Evolutionary conservation across 441 rosid genomes (phyloP).

Genomic region (Euphorbia neoarborescens): DNA sequence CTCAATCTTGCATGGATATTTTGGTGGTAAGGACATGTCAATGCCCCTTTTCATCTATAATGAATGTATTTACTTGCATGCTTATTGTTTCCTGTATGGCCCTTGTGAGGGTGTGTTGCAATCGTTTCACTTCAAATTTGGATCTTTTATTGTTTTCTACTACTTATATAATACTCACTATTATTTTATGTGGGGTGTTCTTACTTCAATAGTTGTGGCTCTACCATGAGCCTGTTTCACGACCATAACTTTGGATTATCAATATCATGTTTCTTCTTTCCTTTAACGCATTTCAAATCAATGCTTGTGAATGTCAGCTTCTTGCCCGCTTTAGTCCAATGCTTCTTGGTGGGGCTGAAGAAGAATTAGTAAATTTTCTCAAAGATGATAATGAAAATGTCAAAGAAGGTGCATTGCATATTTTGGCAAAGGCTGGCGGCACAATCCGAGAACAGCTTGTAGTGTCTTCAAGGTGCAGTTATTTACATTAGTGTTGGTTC

Average conservation of each 20-base stretch:
- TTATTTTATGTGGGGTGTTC: background rate
- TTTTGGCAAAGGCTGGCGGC: slow-evolving; percentile 96
- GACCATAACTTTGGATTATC: background rate
- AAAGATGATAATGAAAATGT: slow-evolving; percentile 81
- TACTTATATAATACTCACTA: background rate
- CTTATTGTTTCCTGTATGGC: background rate
- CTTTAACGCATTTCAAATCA: slow-evolving; percentile 1
- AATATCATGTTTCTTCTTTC: background rate
- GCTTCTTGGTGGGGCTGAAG: slow-evolving; percentile 75
- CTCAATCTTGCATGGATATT: slow-evolving; percentile 73
- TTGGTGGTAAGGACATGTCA: slow-evolving; percentile 67
- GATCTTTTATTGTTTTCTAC: background rate
- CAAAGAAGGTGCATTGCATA: slow-evolving; percentile 83
- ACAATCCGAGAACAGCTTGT: slow-evolving; percentile 89
- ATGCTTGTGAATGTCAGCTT: slow-evolving; percentile 41
- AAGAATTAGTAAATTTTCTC: slow-evolving; percentile 65
- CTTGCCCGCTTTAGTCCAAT: slow-evolving; percentile 81
- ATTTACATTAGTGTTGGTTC: slow-evolving; percentile 9
- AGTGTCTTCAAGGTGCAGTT: slow-evolving; percentile 64
- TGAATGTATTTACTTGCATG: background rate
- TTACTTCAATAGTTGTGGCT: background rate
- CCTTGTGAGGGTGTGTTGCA: background rate
- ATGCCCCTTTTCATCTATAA: slow-evolving; percentile 5
- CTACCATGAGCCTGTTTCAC: slow-evolving; percentile 6
- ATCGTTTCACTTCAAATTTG: background rate